Evolutionary conservation across 1,139 yeast genomes (phyloP).

Genomic region (Pichia kudriavzevii): DNA sequence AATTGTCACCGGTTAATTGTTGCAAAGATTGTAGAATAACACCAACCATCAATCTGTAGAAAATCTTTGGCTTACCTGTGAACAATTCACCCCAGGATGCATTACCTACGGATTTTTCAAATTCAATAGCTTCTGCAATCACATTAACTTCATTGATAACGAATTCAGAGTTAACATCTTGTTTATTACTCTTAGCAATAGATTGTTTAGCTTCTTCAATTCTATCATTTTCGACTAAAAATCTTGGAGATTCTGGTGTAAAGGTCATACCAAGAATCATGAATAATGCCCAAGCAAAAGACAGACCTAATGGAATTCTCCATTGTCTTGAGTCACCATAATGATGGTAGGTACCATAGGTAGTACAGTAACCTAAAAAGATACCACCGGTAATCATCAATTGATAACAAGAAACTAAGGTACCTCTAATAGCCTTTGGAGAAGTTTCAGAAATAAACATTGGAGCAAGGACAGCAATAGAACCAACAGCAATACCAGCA

Average conservation of each 20-base stretch:
- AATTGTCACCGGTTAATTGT: slow-evolving; percentile 76
- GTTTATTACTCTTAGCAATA: slow-evolving; percentile 56
- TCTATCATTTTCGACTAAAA: slow-evolving; percentile 44
- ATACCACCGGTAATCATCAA: slow-evolving; percentile 59
- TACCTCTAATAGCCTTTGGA: slow-evolving; percentile 66
- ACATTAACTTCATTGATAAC: slow-evolving; percentile 52
- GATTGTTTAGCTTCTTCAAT: slow-evolving; percentile 55
- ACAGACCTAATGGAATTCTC: slow-evolving; percentile 58
- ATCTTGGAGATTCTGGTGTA: slow-evolving; percentile 80
- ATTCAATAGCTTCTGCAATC: slow-evolving; percentile 56
- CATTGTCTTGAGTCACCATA: slow-evolving; percentile 48
- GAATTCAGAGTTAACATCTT: slow-evolving; percentile 51
- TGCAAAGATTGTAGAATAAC: slow-evolving; percentile 59
- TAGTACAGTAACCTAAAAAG: slow-evolving; percentile 56
- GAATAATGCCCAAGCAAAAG: slow-evolving; percentile 42
- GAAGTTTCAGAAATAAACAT: slow-evolving; percentile 61
- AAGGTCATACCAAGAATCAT: slow-evolving; percentile 48
- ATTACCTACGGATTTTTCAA: slow-evolving; percentile 53
- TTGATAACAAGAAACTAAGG: slow-evolving; percentile 58
- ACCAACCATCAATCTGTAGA: slow-evolving; percentile 61
- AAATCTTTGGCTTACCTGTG: slow-evolving; percentile 59
- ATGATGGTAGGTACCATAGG: slow-evolving; percentile 47
- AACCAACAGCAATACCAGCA: slow-evolving; percentile 62
- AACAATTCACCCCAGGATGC: slow-evolving; percentile 63
- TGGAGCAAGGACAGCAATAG: slow-evolving; percentile 55